phyloP scores from a whole-genome alignment of 2,329 filamentous ascomycete species.

The Pseudopyricularia javanii region DNA sequence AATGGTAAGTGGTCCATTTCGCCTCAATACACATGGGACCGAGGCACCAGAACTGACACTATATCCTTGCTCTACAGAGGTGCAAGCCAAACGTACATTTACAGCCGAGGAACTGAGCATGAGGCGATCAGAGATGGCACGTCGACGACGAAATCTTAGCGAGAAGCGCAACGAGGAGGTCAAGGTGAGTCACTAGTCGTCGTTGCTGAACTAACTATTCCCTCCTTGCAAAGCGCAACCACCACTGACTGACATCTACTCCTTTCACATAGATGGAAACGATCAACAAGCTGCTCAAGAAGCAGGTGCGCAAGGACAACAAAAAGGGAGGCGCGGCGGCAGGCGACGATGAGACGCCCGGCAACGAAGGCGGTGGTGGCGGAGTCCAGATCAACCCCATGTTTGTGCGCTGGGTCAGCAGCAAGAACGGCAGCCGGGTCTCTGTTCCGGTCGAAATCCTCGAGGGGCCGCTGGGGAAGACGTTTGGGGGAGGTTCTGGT shows the following conservation, averaged over 20 bases:
- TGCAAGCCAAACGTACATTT: slow-evolving; percentile 50
- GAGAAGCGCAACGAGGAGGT: slow-evolving; percentile 54
- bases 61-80: slow-evolving; percentile 28
- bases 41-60: slow-evolving; percentile 6
- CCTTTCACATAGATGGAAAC: slow-evolving; percentile 58
- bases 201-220: too few species aligned
- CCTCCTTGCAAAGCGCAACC: neutral
- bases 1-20: slow-evolving; percentile 31
- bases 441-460: slow-evolving; percentile 59
- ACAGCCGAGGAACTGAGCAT: slow-evolving; percentile 51
- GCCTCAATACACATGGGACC: too few species aligned
- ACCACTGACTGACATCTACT: neutral
- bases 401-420: slow-evolving; percentile 62
- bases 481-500: slow-evolving; percentile 31
- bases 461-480: slow-evolving; percentile 43
- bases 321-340: slow-evolving; percentile 34
- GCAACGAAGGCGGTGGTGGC: slow-evolving; percentile 23
- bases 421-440: slow-evolving; percentile 47
- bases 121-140: slow-evolving; percentile 50
- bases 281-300: slow-evolving; percentile 80
- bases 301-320: slow-evolving; percentile 65
- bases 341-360: slow-evolving; percentile 28
- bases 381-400: slow-evolving; percentile 27
- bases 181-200: slow-evolving; percentile 31
- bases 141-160: slow-evolving; percentile 47